Evolutionary conservation across 805 yeast genomes (phyloP), one percentile per base, ranked within the genome.

Genomic region (Torulaspora delbrueckii): DNA sequence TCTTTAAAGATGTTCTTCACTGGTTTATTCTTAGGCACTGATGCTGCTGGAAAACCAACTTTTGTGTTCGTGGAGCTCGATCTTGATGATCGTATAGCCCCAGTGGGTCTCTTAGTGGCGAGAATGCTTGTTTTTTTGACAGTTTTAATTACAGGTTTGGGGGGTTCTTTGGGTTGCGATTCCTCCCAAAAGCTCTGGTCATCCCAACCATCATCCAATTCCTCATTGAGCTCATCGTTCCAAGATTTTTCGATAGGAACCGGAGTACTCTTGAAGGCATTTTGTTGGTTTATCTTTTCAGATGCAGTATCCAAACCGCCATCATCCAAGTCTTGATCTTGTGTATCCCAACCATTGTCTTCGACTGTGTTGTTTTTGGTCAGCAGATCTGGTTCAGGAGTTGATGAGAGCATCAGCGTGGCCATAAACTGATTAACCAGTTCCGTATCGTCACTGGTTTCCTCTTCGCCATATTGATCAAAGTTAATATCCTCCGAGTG

Each of bases 231-330:
- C 8, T 54, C 55, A 27, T 48, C 48, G 28, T 57, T 56, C 63
- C 63, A 59, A 4, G 60, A 52, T 34, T 56, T 54, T 24, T 48
- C 50, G 1, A 52, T 35, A 19, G 47, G 43, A 7, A 50, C 51
- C 8, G 48, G 40, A n/a, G 41, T 19, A 22, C 13, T 28, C 18
- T 25, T 25, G 8, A 19, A 4, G 4, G 14, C 32, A 25, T 32
- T 13, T 14, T 13, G 18, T 8, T 13, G 25, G 12, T 36, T 43
- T 26, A 26, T 26, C n/a, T 10, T 26, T 12, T 18, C 42, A 37
- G 43, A 30, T 10, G 23, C 14, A 5, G 38, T 48, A 36, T 49
- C 65, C 67, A 71, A 67, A 13, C 57, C 66, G 26, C 57, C 68
- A n/a, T 54, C 59, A 22, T 52, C 65, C n/a, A 51, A 55, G 30